Conservation (phyloP, 495 filamentous ascomycete species). For the Aspergillus hancockii region DNA sequence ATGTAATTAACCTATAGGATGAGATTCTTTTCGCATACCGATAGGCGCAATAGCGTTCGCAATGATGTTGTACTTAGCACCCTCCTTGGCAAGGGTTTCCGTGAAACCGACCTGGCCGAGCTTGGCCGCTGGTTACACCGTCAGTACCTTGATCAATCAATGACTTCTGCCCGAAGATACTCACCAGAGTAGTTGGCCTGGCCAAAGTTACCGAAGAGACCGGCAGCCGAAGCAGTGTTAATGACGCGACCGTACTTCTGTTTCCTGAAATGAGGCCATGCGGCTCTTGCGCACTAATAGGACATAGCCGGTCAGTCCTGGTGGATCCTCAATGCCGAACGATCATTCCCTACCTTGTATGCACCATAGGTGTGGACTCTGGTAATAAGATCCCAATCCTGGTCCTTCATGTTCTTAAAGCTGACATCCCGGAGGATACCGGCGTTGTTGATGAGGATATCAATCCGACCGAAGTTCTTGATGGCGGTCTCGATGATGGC, state of each 20-base stretch:
- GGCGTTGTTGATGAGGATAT: constrained; percentile 96
- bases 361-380: constrained; percentile 92
- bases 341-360: constrained; percentile 69
- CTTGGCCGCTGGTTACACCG: constrained; percentile 69
- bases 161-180: constrained; percentile 11
- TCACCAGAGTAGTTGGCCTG: constrained; percentile 92
- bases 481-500: constrained; percentile 96
- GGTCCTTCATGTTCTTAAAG: constrained; percentile 98
- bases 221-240: constrained; percentile 93
- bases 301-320: not conserved
- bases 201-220: constrained; percentile 93
- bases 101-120: constrained; percentile 96
- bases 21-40: constrained; percentile 38
- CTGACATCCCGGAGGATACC: constrained; percentile 94
- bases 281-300: constrained; percentile 78
- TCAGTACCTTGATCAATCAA: constrained; percentile 19
- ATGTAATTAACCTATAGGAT: not conserved
- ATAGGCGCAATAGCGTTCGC: constrained; percentile 96
- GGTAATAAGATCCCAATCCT: constrained; percentile 95
- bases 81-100: constrained; percentile 97
- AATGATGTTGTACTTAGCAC: constrained; percentile 96
- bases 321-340: not conserved
- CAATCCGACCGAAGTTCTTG: constrained; percentile 86
- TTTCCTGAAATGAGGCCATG: constrained; percentile 97
- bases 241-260: constrained; percentile 97